phyloP scores from a whole-genome alignment of 176 grass and related monocot species.

The Musa troglodytarum region DNA sequence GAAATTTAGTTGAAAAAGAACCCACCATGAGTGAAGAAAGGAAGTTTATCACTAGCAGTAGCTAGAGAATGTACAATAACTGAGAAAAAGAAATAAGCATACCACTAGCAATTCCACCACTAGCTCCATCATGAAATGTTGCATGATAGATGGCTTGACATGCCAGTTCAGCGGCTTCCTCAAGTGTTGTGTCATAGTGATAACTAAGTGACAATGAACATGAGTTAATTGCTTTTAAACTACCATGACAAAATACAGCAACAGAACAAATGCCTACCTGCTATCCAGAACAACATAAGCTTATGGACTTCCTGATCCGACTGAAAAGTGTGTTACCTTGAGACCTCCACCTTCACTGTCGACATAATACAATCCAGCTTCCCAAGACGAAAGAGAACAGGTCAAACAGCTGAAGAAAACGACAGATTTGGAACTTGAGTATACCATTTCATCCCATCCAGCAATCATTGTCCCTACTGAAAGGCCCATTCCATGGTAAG shows the following conservation, averaged over 20 bases:
- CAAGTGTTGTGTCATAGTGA: conserved; percentile 45
- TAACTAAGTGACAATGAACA: conserved; percentile 41
- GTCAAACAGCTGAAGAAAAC: neutral
- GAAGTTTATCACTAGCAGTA: neutral
- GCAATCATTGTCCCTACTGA: conserved; percentile 98
- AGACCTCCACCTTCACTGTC: conserved; percentile 92
- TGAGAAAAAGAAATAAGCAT: conserved; percentile 9
- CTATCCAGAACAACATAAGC: conserved; percentile 81
- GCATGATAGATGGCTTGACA: conserved; percentile 77
- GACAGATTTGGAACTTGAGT: neutral
- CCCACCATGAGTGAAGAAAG: no score
- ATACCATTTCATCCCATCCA: conserved; percentile 92
- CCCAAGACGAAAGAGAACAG: conserved; percentile 27
- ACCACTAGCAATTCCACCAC: conserved; percentile 89
- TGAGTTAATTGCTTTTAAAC: conserved; percentile 4
- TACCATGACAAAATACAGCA: neutral
- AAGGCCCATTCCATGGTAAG: conserved; percentile 79
- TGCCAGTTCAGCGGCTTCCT: conserved; percentile 80
- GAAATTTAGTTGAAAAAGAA: no score
- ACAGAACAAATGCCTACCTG: conserved; percentile 29
- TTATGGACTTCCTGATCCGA: conserved; percentile 83
- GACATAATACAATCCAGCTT: conserved; percentile 90
- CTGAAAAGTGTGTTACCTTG: conserved; percentile 68
- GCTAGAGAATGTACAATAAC: neutral
- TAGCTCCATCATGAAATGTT: conserved; percentile 80